Evolutionary conservation across 352 stramenopile genomes (phyloP).

Genomic region (Globisporangium abappressorium): DNA sequence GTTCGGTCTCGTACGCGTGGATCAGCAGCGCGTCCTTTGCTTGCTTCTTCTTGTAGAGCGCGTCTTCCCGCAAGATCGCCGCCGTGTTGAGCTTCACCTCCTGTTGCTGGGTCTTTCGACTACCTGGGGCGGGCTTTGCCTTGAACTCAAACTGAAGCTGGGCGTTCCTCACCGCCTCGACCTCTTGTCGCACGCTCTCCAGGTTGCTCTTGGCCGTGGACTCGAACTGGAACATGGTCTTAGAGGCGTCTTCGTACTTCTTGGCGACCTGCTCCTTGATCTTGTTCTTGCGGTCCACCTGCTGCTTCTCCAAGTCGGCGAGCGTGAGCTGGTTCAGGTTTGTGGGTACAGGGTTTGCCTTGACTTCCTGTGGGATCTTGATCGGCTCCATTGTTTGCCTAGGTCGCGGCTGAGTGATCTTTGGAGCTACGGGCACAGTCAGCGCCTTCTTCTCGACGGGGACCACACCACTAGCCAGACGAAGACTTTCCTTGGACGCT

Average conservation of each 20-base stretch:
- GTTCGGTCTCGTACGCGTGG: conserved; percentile 85
- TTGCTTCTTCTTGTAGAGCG: conserved; percentile 90
- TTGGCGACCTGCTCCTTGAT: conserved; percentile 58
- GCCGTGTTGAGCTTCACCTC: conserved; percentile 88
- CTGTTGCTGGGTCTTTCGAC: conserved; percentile 20
- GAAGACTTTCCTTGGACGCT: conserved; percentile 38
- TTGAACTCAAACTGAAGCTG: conserved; percentile 76
- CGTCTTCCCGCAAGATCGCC: conserved; percentile 90
- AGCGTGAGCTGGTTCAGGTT: conserved; percentile 70
- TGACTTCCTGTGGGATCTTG: conserved; percentile 74
- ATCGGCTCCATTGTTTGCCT: conserved; percentile 66
- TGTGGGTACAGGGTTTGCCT: conserved; percentile 61
- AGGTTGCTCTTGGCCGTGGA: conserved; percentile 77
- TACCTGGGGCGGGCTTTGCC: conserved; percentile 58
- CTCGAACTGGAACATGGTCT: conserved; percentile 75
- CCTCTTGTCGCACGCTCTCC: conserved; percentile 53
- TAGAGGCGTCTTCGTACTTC: conserved; percentile 70
- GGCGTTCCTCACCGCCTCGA: conserved; percentile 61
- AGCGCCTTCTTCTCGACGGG: conserved; percentile 41
- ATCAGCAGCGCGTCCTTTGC: conserved; percentile 86
- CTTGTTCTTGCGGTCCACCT: conserved; percentile 46
- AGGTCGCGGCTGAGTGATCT: conserved; percentile 84
- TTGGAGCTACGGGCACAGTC: conserved; percentile 76
- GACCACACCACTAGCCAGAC: conserved; percentile 34
- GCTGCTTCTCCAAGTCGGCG: conserved; percentile 53